phyloP scores from a whole-genome alignment of 1,284 basidiomycete genomes.

The Cutaneotrichosporon mucoides region DNA sequence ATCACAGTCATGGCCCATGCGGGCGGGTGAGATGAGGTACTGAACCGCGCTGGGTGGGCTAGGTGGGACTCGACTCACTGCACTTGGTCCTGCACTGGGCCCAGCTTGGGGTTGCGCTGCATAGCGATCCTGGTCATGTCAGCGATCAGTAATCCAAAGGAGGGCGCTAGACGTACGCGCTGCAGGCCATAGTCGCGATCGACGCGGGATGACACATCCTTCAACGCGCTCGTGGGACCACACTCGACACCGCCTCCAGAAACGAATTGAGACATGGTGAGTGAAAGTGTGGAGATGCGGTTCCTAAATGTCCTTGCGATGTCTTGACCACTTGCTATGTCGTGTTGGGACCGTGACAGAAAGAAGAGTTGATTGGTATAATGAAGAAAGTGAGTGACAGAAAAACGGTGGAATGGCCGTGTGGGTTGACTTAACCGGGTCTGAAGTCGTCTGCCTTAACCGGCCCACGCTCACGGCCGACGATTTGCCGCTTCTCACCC shows the following conservation, averaged over 20 bases:
- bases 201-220: constrained; percentile 34
- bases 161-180: constrained; percentile 25
- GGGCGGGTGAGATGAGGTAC: too few relatives aligned
- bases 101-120: constrained; percentile 9
- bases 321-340: too few relatives aligned
- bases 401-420: too few relatives aligned
- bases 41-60: background rate
- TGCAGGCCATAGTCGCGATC: constrained; percentile 38
- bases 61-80: constrained; percentile 5
- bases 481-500: too few relatives aligned
- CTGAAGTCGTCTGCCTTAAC: too few relatives aligned
- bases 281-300: background rate
- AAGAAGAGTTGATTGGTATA: too few relatives aligned
- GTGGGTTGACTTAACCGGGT: too few relatives aligned
- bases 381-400: too few relatives aligned
- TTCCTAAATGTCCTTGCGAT: background rate
- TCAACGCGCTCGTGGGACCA: constrained; percentile 37
- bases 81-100: constrained; percentile 12
- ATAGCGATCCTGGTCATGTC: constrained; percentile 15
- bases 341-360: too few relatives aligned
- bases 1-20: too few relatives aligned
- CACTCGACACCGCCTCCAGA: constrained; percentile 37
- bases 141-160: background rate
- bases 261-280: constrained; percentile 36
- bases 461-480: too few relatives aligned